A percentile compares a stretch with the other conserved stretches of the same genome.
Conservation (phyloP, 805 yeast genomes). For the Hanseniaspora opuntiae region DNA sequence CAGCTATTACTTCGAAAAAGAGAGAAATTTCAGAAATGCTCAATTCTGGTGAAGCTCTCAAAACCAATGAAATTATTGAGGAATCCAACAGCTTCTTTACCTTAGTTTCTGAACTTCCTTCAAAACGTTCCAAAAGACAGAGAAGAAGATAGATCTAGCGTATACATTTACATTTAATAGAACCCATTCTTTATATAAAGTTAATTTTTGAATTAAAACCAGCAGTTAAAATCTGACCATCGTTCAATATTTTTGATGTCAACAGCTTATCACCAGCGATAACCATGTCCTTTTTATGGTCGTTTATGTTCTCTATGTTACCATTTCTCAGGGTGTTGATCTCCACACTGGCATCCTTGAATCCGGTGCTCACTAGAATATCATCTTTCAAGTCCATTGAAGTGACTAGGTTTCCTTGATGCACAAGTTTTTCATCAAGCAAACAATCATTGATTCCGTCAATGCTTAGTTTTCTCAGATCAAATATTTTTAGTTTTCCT, state of each 20-base stretch:
- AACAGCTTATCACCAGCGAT: conserved; percentile 2
- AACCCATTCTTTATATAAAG: background rate
- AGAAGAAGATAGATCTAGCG: background rate
- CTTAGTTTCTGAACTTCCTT: background rate
- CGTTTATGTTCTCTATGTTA: background rate
- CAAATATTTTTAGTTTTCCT: conserved; percentile 3
- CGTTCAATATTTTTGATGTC: background rate
- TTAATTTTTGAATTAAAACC: conserved; percentile 4
- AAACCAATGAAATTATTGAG: background rate
- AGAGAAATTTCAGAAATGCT: background rate
- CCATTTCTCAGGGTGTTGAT: background rate
- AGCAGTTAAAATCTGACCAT: background rate
- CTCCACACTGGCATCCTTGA: conserved; percentile 2
- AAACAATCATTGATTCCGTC: background rate
- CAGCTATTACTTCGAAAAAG: background rate
- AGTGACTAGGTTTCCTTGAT: conserved; percentile 4
- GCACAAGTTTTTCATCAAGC: background rate
- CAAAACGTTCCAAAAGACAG: conserved; percentile 8
- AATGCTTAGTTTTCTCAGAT: background rate
- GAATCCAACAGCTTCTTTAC: background rate
- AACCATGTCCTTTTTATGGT: background rate
- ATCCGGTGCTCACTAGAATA: background rate
- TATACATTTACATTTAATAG: too few relatives aligned
- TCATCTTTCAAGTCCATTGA: background rate
- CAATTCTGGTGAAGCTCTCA: background rate